These are phyloP conservation scores for Baudoinia panamericana DNA, from an alignment of 495 filamentous ascomycete species.

Conservation along the genomic window DNA sequence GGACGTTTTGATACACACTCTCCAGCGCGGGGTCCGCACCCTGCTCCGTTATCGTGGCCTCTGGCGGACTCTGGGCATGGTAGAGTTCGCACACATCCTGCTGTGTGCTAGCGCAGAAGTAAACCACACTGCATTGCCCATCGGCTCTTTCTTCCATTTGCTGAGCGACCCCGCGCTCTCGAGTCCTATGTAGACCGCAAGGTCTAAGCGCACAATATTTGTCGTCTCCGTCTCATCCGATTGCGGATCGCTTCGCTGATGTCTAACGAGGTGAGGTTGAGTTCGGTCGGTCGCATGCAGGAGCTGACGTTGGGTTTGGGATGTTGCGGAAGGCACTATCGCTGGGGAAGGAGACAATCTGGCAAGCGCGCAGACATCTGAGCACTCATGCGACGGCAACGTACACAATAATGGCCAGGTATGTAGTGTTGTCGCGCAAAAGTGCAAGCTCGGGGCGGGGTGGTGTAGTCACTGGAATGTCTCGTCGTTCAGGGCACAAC, in stretches of 20 bases:
- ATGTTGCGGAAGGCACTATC: slow-evolving; percentile 3
- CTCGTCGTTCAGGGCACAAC: no score
- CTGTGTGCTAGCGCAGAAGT: slow-evolving; percentile 11
- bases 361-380: slow-evolving; percentile 7
- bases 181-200: background rate
- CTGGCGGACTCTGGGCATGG: slow-evolving; percentile 1
- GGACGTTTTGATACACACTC: slow-evolving; percentile 12
- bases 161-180: background rate
- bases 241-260: background rate
- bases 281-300: background rate
- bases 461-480: no score
- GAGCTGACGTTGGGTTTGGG: background rate
- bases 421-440: no score
- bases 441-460: no score
- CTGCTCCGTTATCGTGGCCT: background rate
- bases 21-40: background rate
- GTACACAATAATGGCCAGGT: no score
- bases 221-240: slow-evolving; percentile 2
- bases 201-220: background rate
- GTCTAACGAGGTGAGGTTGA: background rate
- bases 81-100: slow-evolving; percentile 13
- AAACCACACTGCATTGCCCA: slow-evolving; percentile 14
- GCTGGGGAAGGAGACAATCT: background rate
- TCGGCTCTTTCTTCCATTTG: slow-evolving; percentile 17
- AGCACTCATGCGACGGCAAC: no score